Conservation (phyloP, 768 basidiomycete species). For the Atractiella rhizophila region DNA sequence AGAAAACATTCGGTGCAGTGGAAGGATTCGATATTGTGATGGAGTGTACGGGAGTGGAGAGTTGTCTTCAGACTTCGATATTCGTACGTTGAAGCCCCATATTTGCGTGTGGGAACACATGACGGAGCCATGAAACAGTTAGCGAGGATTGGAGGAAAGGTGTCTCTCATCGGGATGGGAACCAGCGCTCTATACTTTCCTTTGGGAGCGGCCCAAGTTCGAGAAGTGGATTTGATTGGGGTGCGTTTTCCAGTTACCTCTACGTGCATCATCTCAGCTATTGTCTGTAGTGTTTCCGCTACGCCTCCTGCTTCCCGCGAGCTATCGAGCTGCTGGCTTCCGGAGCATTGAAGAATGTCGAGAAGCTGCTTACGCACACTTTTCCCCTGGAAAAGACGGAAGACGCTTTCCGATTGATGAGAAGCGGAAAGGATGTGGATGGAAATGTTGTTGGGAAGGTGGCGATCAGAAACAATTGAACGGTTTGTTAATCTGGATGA, state of each 20-base stretch:
- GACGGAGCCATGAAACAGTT: conserved; percentile 27
- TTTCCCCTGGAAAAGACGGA: too few relatives aligned
- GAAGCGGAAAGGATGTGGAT: too few relatives aligned
- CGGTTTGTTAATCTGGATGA: too few relatives aligned
- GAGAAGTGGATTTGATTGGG: conserved; percentile 79
- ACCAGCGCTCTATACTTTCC: conserved; percentile 55
- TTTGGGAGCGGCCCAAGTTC: conserved; percentile 50
- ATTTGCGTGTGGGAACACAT: conserved; percentile 4
- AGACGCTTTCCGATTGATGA: too few relatives aligned
- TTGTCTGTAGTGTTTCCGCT: too few relatives aligned
- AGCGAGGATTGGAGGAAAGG: conserved; percentile 60
- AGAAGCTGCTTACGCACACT: too few relatives aligned
- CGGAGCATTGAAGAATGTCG: conserved; percentile 37
- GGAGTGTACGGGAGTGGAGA: conserved; percentile 84
- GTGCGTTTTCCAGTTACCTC: conserved; percentile 23
- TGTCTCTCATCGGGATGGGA: conserved; percentile 92
- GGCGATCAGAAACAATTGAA: too few relatives aligned
- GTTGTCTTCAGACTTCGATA: conserved; percentile 70
- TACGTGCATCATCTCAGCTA: too few relatives aligned
- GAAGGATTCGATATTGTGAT: conserved; percentile 81
- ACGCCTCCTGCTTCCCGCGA: conserved; percentile 69
- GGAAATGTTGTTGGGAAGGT: too few relatives aligned
- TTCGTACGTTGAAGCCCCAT: conserved; percentile 35
- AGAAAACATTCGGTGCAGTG: conserved; percentile 1
- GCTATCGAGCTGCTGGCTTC: conserved; percentile 53